Conservation (phyloP, 257 asterid species). For the Coffea eugenioides region DNA sequence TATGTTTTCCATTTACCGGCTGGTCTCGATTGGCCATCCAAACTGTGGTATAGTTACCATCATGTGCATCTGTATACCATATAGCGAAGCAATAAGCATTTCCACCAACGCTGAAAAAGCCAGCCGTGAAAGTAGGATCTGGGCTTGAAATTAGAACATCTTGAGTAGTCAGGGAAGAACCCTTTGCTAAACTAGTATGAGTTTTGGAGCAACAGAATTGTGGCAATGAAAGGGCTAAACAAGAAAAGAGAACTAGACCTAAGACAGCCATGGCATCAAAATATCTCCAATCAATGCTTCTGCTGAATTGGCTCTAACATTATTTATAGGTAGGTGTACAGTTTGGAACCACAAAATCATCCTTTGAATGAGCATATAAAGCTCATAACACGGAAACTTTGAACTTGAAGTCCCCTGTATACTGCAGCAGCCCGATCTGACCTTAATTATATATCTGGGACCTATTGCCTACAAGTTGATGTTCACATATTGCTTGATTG, state of each 20-base stretch:
- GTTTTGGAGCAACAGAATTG: not conserved
- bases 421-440: too few relatives aligned
- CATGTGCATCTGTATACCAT: constrained; percentile 20
- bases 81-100: constrained; percentile 29
- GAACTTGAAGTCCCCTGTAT: too few relatives aligned
- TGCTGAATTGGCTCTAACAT: not conserved
- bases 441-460: too few relatives aligned
- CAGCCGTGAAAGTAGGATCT: constrained; percentile 22
- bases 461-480: too few relatives aligned
- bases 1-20: too few relatives aligned
- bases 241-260: constrained; percentile 1
- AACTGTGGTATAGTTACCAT: constrained; percentile 20
- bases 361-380: not conserved
- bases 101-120: constrained; percentile 29
- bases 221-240: constrained; percentile 10
- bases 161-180: constrained; percentile 14
- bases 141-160: constrained; percentile 20
- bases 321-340: not conserved
- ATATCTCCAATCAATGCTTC: not conserved
- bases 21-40: constrained; percentile 42
- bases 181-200: constrained; percentile 5
- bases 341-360: not conserved
- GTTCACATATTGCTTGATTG: too few relatives aligned
- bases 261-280: constrained; percentile 7
- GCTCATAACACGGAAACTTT: too few relatives aligned